Evolutionary conservation across 192 early-diverging fungal genomes (phyloP).

Genomic region (Backusella tarrabulga): DNA sequence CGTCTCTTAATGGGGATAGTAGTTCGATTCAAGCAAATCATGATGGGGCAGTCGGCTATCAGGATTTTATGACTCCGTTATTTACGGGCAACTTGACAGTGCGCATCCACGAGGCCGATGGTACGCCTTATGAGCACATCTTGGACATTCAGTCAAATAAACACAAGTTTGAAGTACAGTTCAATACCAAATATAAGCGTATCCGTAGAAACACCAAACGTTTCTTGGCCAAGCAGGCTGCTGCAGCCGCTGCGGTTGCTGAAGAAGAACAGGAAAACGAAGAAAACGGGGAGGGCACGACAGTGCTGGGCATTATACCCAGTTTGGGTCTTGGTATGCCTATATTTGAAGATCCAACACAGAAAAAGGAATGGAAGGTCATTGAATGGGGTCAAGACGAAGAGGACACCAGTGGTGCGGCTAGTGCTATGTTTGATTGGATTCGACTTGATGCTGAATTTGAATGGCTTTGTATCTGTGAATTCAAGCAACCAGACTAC

Average conservation of each 20-base stretch:
- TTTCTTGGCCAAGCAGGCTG: conserved; percentile 70
- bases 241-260: conserved; percentile 63
- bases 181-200: conserved; percentile 98
- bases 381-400: conserved; percentile 82
- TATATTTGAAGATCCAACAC: conserved; percentile 55
- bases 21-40: background rate
- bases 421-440: conserved; percentile 87
- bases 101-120: conserved; percentile 81
- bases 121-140: conserved; percentile 82
- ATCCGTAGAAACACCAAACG: conserved; percentile 79
- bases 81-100: conserved; percentile 69
- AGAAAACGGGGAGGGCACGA: conserved; percentile 65
- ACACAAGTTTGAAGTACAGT: conserved; percentile 87
- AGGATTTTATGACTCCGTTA: conserved; percentile 31
- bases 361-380: conserved; percentile 70
- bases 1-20: background rate
- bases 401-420: conserved; percentile 55
- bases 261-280: conserved; percentile 63
- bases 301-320: conserved; percentile 46
- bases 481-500: conserved; percentile 86
- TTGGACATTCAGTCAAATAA: conserved; percentile 72
- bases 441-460: conserved; percentile 93
- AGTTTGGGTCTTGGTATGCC: conserved; percentile 44
- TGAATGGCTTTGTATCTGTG: conserved; percentile 89
- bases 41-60: conserved; percentile 9